Evolutionary conservation across 1,139 yeast species (phyloP).

Genomic region (Candida frijolesensis): DNA sequence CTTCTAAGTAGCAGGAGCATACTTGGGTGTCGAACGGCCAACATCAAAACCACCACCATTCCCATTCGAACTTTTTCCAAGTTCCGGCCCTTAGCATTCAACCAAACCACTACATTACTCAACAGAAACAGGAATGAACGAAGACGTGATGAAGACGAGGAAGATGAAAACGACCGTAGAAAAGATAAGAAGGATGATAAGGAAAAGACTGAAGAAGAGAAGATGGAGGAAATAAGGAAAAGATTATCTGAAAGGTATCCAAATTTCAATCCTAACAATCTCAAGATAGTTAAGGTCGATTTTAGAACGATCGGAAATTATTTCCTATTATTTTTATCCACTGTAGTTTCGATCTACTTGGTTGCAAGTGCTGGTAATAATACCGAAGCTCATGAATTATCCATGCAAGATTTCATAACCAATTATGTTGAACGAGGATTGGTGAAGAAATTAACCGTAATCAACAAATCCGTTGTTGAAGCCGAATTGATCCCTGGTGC

Average conservation of each 20-base stretch:
- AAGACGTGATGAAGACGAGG: constrained; percentile 11
- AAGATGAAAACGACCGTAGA: constrained; percentile 14
- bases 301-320: constrained; percentile 20
- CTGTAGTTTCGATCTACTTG: constrained; percentile 15
- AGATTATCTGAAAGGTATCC: constrained; percentile 36
- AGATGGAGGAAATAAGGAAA: constrained; percentile 31
- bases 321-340: constrained; percentile 11
- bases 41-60: neutral
- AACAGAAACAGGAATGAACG: constrained; percentile 12
- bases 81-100: neutral
- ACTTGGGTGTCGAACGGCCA: neutral
- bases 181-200: constrained; percentile 15
- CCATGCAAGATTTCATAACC: constrained; percentile 89
- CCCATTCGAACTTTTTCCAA: constrained; percentile 1
- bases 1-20: constrained; percentile 8
- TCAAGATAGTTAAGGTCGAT: constrained; percentile 35
- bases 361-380: constrained; percentile 18
- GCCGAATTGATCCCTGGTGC: constrained; percentile 69
- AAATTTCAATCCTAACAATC: constrained; percentile 30
- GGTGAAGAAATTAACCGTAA: constrained; percentile 73
- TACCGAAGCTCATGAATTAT: constrained; percentile 45
- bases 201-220: constrained; percentile 25
- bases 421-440: constrained; percentile 82
- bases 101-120: neutral
- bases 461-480: constrained; percentile 78